Evolutionary conservation across 2,329 filamentous ascomycete genomes (phyloP).

Genomic region (Cladophialophora bantiana): DNA sequence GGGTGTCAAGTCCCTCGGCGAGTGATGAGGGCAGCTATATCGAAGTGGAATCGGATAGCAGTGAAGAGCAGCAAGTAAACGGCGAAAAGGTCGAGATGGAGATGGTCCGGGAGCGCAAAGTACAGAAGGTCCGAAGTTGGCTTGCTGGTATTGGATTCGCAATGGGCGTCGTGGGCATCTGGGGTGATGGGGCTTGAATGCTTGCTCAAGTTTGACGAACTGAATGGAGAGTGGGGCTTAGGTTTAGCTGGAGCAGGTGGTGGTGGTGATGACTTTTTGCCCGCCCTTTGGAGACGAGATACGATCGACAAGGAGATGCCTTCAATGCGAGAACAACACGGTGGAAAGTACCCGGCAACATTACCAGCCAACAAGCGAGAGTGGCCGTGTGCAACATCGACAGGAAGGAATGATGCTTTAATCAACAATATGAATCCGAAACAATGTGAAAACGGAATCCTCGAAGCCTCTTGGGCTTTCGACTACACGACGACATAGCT

Average conservation of each 20-base stretch:
- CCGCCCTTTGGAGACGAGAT: neutral
- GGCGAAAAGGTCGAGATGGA: slow-evolving; percentile 54
- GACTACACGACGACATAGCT: neutral
- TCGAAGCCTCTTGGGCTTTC: neutral
- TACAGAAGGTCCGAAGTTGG: slow-evolving; percentile 49
- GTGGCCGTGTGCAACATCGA: neutral
- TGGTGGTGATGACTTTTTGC: neutral
- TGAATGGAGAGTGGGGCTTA: neutral
- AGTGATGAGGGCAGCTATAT: slow-evolving; percentile 39
- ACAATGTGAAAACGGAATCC: neutral
- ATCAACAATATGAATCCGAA: neutral
- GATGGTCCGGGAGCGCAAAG: slow-evolving; percentile 51
- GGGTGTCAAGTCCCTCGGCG: slow-evolving; percentile 25
- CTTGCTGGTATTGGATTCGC: slow-evolving; percentile 52
- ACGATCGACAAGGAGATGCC: neutral
- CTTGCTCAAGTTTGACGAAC: neutral
- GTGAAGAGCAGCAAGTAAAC: slow-evolving; percentile 52
- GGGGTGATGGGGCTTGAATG: slow-evolving; percentile 52
- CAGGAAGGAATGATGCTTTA: neutral
- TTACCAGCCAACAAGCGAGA: neutral
- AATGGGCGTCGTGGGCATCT: slow-evolving; percentile 57
- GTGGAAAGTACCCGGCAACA: neutral
- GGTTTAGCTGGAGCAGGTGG: neutral
- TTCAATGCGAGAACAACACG: slow-evolving; percentile 6
- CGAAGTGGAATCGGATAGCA: slow-evolving; percentile 35